These are phyloP conservation scores for Haplosporangium sp. DNA, from an alignment of 371 early-diverging fungal genomes.

Conservation along the genomic window DNA sequence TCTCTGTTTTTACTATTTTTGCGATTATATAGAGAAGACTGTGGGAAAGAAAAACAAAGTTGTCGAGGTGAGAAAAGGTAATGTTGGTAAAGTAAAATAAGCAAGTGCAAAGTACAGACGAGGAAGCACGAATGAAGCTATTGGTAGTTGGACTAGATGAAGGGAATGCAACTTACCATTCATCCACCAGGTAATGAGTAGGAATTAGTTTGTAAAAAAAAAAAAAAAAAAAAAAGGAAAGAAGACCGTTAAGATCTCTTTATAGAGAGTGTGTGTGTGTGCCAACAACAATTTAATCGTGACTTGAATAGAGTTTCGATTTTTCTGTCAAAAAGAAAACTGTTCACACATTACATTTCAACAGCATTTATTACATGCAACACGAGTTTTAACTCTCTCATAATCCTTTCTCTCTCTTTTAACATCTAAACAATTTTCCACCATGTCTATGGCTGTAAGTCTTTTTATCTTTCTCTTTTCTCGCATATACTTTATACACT, in stretches of 20 bases:
- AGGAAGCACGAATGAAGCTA: not conserved
- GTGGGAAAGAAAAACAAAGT: not conserved
- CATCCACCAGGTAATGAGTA: not conserved
- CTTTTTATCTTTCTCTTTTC: too few species aligned
- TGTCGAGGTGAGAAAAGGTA: not conserved
- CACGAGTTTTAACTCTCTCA: too few species aligned
- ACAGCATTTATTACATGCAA: too few species aligned
- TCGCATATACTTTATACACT: not conserved
- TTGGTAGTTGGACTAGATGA: not conserved
- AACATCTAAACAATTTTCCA: not conserved
- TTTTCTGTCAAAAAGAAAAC: too few species aligned
- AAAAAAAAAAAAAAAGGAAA: not conserved
- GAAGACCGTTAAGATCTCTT: not conserved
- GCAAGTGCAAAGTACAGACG: too few species aligned
- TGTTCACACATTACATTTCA: too few species aligned
- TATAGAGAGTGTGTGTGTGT: too few species aligned
- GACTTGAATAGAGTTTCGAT: too few species aligned
- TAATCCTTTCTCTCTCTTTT: not conserved
- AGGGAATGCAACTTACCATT: constrained; percentile 19
- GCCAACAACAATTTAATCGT: too few species aligned
- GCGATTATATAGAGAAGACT: constrained; percentile 37
- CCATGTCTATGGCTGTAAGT: constrained; percentile 49
- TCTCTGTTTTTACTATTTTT: constrained; percentile 28
- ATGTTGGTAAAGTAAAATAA: too few species aligned
- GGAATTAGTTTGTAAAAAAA: not conserved